Evolutionary conservation across 495 filamentous ascomycete species (phyloP), one percentile per base, ranked within the genome.

Genomic region (Aspergillus wentii): DNA sequence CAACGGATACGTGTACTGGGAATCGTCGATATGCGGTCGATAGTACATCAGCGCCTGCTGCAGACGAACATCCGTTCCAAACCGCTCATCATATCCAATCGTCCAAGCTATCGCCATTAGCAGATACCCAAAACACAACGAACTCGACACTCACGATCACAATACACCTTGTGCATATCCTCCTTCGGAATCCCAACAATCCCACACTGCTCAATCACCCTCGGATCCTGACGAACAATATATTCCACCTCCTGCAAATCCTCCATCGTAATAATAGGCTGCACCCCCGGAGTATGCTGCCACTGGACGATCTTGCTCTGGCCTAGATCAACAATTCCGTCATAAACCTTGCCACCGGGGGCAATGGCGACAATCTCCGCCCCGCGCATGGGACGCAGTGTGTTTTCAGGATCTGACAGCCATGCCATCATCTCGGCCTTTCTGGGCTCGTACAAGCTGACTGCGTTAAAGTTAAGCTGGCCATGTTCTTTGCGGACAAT

Each of bases 31-130:
- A 49, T 89, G 74, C 11, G 88, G 90, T 17, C 90, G 79, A 59
- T 95, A 96, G 69, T 96, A 96, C 86, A 95, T 94, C 25, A 96
- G 67, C 11, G 88, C 90, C 60, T 96, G 90, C 55, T 96, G 90
- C 11, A 95, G 74, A 40, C 90, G 82, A 19, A 88, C 72, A 22
- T 71, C 74, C 50, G 64, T 89, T 35, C 90, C 89, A 49, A 89
- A 91, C 5, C 90, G 81, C 67, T 94, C 88, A 52, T 96, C 90
- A 50, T 88, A 94, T 14, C 90, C 90, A 62, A 96, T 95, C 10
- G 90, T 95, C 90, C 90, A 96, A 9, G 90, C 87, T 86, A 46
- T n/a, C 8, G 30, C 20, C 8, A 32, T 54, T 39, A 51, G 43
- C 23, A 21, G n/a, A 31, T 16, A 41, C 16, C 17, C 23, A 29